Base-by-base conservation (phyloP, 1,284 basidiomycete species). In the Ganoderma lingzhi region DNA sequence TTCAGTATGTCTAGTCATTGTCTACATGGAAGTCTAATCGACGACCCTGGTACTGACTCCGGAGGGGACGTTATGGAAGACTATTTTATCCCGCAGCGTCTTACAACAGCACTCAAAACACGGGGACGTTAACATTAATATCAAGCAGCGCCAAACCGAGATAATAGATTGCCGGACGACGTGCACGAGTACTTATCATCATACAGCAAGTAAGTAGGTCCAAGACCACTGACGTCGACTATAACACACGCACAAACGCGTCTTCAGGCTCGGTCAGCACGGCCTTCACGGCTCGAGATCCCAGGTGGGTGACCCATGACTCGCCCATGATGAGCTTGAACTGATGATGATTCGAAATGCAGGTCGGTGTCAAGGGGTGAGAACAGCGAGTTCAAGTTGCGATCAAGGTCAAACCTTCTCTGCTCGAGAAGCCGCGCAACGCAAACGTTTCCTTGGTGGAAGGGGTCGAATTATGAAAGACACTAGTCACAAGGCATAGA, bases 401-500 rank as follows among this genome's bases (percentile, higher is more conserved):
- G 28, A 51, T 35, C 44, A 63, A 63, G 44, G 44, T 51, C 44
- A 23, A 63, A 41, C 56, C 30, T 48, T 42, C 61, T 62, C 41
- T 42, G 30, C 45, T 28, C 23, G 14, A 30, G 44, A 39, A 44
- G 32, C 30, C 14, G 42, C 60, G 41, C 23, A 35, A 35, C 8
- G 35, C 8, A 35, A 35, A 23, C 23, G 23, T 23, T 23, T 23
- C 23, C 23, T 23, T 23, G 23, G 35, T 35, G 35, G 35, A 35
- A 35, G 35, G 35, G 35, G 35, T 35, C 35, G 35, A 35, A 35
- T 35, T 35, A 35, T n/a, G 19, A 45, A 37, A 23, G 15, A 35
- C n/a, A 12, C 14, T 35, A 53, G 51, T n/a, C 19, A 45, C 44
- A 19, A 53, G 51, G 14, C 8, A 35, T 35, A 3, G 35, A 53